These are phyloP conservation scores for Hamigera avellanea DNA, from an alignment of 495 filamentous ascomycete species.

Conservation along the genomic window DNA sequence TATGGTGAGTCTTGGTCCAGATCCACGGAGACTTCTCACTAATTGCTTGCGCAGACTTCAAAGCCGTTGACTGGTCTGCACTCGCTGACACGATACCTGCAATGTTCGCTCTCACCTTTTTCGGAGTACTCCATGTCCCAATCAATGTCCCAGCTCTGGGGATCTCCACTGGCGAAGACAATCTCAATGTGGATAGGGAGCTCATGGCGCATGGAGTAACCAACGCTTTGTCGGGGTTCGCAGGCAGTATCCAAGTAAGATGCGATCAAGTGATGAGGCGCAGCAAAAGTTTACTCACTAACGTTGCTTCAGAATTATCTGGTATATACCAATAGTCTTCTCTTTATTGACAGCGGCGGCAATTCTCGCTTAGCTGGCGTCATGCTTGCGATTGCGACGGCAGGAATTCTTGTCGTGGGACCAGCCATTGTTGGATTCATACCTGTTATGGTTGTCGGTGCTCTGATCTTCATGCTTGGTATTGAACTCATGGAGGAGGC, in stretches of 20 bases:
- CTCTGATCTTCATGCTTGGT: conserved; percentile 85
- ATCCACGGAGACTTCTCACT: conserved; percentile 2
- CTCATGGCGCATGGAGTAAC: conserved; percentile 88
- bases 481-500: conserved; percentile 85
- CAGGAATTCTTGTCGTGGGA: conserved; percentile 70
- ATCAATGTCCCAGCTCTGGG: conserved; percentile 94
- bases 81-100: conserved; percentile 73
- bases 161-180: conserved; percentile 79
- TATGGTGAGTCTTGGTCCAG: conserved; percentile 50
- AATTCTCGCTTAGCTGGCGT: conserved; percentile 75
- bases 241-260: conserved; percentile 73
- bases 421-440: conserved; percentile 86
- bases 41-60: conserved; percentile 45
- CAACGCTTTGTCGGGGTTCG: conserved; percentile 75
- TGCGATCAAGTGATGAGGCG: no score
- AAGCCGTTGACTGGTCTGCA: conserved; percentile 66
- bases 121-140: conserved; percentile 90
- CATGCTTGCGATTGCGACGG: conserved; percentile 72
- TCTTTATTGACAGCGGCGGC: conserved; percentile 88
- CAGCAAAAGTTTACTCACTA: conserved; percentile 1
- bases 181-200: conserved; percentile 82
- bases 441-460: conserved; percentile 91
- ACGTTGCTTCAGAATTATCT: conserved; percentile 64
- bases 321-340: conserved; percentile 90
- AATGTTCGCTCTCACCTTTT: conserved; percentile 96